Percentiles rank a stretch among this genome's conserved stretches.
Conservation (phyloP, 1,284 basidiomycete species). For the Coniferiporia sulphurascens region DNA sequence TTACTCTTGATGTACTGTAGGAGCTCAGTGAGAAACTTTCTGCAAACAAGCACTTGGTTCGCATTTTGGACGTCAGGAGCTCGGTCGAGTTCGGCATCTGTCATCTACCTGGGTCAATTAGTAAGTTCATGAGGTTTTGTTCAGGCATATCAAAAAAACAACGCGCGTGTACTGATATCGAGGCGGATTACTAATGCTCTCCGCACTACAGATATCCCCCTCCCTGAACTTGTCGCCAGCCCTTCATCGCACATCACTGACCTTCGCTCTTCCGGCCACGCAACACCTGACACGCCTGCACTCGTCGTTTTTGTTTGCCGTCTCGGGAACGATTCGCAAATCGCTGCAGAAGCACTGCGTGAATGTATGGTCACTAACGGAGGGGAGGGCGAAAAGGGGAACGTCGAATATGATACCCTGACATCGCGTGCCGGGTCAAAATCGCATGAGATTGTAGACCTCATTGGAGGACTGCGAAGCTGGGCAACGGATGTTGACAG, state of each 20-base stretch:
- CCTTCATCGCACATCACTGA: constrained; percentile 35
- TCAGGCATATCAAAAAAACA: background rate
- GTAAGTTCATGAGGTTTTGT: constrained; percentile 43
- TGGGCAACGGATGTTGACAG: constrained; percentile 73
- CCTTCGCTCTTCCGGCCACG: constrained; percentile 24
- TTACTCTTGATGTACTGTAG: constrained; percentile 26
- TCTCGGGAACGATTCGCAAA: constrained; percentile 90
- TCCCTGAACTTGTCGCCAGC: constrained; percentile 54
- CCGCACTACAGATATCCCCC: constrained; percentile 55
- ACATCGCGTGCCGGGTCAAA: background rate
- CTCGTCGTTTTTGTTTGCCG: constrained; percentile 64
- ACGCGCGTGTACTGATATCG: background rate
- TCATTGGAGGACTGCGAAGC: constrained; percentile 74
- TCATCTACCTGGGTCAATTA: constrained; percentile 67
- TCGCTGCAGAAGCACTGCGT: constrained; percentile 70
- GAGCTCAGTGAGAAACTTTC: constrained; percentile 40
- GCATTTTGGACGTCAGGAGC: constrained; percentile 82
- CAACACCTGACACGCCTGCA: constrained; percentile 29
- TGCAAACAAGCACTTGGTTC: constrained; percentile 25
- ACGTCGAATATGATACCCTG: background rate
- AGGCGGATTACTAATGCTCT: background rate
- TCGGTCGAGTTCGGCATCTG: constrained; percentile 85
- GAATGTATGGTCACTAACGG: background rate
- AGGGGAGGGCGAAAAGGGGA: background rate
- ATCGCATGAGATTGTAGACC: constrained; percentile 41